Percentiles rank a stretch among this genome's conserved stretches.
Conservation (phyloP, 2,329 filamentous ascomycete species). For the Pseudogymnoascus sp. region DNA sequence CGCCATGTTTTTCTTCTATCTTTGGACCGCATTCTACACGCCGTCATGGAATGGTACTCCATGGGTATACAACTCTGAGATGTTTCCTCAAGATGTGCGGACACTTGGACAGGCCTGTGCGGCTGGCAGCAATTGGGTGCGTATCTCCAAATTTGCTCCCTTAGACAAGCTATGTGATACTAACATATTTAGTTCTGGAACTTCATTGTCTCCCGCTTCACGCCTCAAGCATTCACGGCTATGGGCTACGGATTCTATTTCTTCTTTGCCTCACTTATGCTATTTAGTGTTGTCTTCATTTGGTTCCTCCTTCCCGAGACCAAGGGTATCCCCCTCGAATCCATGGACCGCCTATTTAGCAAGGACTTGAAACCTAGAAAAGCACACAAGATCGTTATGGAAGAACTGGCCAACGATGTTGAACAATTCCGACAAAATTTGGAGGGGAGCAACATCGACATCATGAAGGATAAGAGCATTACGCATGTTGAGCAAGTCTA, state of each 20-base stretch:
- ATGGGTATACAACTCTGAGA: conserved; percentile 70
- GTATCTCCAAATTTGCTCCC: neutral
- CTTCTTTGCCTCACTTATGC: conserved; percentile 59
- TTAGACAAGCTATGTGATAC: neutral
- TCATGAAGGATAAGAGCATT: conserved; percentile 19
- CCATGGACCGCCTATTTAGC: conserved; percentile 56
- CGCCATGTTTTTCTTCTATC: conserved; percentile 65
- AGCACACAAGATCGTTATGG: conserved; percentile 23
- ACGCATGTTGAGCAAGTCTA: conserved; percentile 22
- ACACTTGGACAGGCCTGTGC: conserved; percentile 66
- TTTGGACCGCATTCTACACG: conserved; percentile 68
- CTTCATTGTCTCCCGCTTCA: conserved; percentile 62
- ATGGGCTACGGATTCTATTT: conserved; percentile 61
- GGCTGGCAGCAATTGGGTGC: conserved; percentile 63
- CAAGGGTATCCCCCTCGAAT: conserved; percentile 57
- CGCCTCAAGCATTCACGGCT: conserved; percentile 54
- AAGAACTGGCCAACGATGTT: conserved; percentile 22
- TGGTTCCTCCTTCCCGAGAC: conserved; percentile 61
- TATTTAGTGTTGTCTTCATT: conserved; percentile 50
- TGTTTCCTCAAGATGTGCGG: conserved; percentile 64
- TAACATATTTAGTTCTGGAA: conserved; percentile 37
- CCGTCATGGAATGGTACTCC: conserved; percentile 67
- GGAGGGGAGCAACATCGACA: conserved; percentile 18
- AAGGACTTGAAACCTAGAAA: conserved; percentile 16
- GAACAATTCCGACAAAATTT: conserved; percentile 21